A percentile compares a stretch with the other conserved stretches of the same genome.
phyloP scores from a whole-genome alignment of 305 asterid genomes.

The Solanum hybrid region DNA sequence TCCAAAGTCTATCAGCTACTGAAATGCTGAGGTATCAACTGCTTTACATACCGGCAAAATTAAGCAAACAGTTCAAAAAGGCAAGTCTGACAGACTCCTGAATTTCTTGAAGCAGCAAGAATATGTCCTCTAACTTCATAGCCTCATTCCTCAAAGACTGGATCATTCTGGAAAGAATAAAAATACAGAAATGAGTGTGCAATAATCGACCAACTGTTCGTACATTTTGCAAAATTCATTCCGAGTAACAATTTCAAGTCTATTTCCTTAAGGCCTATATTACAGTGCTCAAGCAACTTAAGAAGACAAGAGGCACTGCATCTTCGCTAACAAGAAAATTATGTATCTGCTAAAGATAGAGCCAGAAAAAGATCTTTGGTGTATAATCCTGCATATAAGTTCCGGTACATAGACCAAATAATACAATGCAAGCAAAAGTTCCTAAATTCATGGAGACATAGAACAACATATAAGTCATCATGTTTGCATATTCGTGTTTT shows the following conservation, averaged over 20 bases:
- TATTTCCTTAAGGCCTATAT: not conserved
- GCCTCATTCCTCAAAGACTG: slow-evolving; percentile 72
- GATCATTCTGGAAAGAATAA: slow-evolving; percentile 58
- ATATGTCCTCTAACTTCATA: slow-evolving; percentile 67
- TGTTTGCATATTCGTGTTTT: not conserved
- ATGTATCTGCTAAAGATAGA: not conserved
- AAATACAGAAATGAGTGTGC: not conserved
- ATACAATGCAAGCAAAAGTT: too few species aligned
- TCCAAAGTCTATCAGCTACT: not conserved
- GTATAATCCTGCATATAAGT: not conserved
- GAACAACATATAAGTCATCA: not conserved
- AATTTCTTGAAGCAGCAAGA: slow-evolving; percentile 72
- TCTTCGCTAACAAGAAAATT: not conserved
- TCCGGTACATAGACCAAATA: too few species aligned
- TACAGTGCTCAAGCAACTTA: not conserved
- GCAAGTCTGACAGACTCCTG: slow-evolving; percentile 91
- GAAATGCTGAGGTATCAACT: not conserved
- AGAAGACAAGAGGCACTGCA: not conserved
- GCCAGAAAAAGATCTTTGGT: not conserved
- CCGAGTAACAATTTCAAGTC: not conserved
- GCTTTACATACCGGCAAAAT: slow-evolving; percentile 66
- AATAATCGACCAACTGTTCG: not conserved
- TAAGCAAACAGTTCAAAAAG: slow-evolving; percentile 78
- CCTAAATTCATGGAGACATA: too few species aligned
- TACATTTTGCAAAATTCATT: not conserved